phyloP scores from a whole-genome alignment of 768 basidiomycete species.

The Leccinellum rugosiceps region DNA sequence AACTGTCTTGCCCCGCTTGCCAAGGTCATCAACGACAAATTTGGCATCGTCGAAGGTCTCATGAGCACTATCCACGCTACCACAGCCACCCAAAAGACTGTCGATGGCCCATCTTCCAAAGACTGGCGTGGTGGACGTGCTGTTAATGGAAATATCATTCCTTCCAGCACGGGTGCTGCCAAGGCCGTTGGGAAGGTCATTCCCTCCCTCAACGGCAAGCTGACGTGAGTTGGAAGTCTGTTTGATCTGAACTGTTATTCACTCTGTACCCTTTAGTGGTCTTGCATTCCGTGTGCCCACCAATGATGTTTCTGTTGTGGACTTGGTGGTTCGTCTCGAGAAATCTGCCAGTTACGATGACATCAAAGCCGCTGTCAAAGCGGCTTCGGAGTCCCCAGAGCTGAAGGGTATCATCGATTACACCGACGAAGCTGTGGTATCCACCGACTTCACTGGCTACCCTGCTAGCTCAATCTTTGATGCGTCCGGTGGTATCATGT shows the following conservation, averaged over 20 bases:
- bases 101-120: constrained; percentile 92
- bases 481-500: constrained; percentile 86
- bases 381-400: constrained; percentile 59
- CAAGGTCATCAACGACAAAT: constrained; percentile 97
- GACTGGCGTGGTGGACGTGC: constrained; percentile 98
- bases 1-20: constrained; percentile 99
- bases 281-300: constrained; percentile 98
- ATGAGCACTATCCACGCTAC: constrained; percentile 99
- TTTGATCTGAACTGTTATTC: constrained; percentile 6
- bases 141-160: constrained; percentile 98
- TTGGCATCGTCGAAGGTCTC: constrained; percentile 92
- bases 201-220: constrained; percentile 93
- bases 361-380: constrained; percentile 85
- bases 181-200: constrained; percentile 99
- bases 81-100: constrained; percentile 93
- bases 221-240: constrained; percentile 63
- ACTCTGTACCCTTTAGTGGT: constrained; percentile 46
- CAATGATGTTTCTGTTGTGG: constrained; percentile 95
- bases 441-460: constrained; percentile 87
- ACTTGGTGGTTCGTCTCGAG: constrained; percentile 90
- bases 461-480: constrained; percentile 88
- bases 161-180: constrained; percentile 97
- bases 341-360: constrained; percentile 83
- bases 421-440: constrained; percentile 93
- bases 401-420: constrained; percentile 80